phyloP scores from a whole-genome alignment of 257 asterid genomes.

The Rehmannia glutinosa region DNA sequence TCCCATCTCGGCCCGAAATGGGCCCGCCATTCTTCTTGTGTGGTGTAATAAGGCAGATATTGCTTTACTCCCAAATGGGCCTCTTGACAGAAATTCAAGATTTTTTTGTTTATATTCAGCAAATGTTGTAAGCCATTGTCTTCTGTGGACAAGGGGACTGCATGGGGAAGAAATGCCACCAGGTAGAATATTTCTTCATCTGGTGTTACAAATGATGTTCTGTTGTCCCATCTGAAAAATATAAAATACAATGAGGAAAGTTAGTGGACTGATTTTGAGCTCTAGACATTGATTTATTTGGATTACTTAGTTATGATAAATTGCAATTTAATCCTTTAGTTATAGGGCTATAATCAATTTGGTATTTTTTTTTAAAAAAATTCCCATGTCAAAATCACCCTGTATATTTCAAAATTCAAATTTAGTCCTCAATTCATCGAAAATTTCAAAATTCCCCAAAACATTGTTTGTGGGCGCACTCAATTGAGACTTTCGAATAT shows the following conservation, averaged over 20 bases:
- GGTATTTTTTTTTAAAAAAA: too few species aligned
- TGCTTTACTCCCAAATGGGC: slow-evolving; percentile 71
- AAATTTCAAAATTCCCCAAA: too few species aligned
- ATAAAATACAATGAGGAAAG: background rate
- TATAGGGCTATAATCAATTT: too few species aligned
- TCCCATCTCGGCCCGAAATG: slow-evolving; percentile 83
- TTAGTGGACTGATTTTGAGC: background rate
- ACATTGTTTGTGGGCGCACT: too few species aligned
- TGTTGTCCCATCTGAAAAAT: slow-evolving; percentile 71
- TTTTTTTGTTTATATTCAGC: slow-evolving; percentile 43
- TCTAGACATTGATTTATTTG: too few species aligned
- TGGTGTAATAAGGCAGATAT: slow-evolving; percentile 65
- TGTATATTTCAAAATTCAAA: too few species aligned
- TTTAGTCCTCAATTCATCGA: too few species aligned
- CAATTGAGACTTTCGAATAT: too few species aligned
- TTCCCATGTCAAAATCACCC: too few species aligned
- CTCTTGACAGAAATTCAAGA: slow-evolving; percentile 57
- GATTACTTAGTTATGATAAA: too few species aligned
- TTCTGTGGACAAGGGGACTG: slow-evolving; percentile 44
- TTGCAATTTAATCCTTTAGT: too few species aligned
- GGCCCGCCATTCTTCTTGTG: slow-evolving; percentile 71
- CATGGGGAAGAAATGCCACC: slow-evolving; percentile 75
- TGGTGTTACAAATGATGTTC: slow-evolving; percentile 79
- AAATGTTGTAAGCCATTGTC: slow-evolving; percentile 41
- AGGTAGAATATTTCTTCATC: slow-evolving; percentile 79